phyloP scores from a whole-genome alignment of 352 stramenopile genomes.

The Globisporangium takayamanum region DNA sequence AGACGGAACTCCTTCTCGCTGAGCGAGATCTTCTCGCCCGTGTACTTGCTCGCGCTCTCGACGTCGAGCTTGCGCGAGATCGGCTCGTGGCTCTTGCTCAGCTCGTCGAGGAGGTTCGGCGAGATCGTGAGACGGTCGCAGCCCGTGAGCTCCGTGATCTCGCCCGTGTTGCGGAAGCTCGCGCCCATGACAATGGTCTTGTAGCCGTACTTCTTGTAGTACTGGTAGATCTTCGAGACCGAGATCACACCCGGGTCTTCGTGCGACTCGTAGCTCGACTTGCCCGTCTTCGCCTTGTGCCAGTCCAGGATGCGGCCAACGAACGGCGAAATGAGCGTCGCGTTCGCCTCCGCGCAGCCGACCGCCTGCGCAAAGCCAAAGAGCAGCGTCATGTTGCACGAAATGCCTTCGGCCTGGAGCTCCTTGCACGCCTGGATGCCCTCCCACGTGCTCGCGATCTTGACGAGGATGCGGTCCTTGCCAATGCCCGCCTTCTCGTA shows the following conservation, averaged over 20 bases:
- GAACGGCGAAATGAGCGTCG: slow-evolving; percentile 95
- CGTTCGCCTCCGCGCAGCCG: slow-evolving; percentile 91
- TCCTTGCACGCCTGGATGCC: slow-evolving; percentile 95
- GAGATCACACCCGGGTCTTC: slow-evolving; percentile 97
- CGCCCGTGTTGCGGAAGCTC: slow-evolving; percentile 94
- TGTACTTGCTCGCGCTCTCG: slow-evolving; percentile 70
- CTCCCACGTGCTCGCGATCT: slow-evolving; percentile 98
- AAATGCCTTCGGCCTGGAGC: slow-evolving; percentile 96
- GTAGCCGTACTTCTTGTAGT: slow-evolving; percentile 98
- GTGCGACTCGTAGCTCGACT: slow-evolving; percentile 88
- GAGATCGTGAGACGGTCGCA: slow-evolving; percentile 98
- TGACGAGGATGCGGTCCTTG: slow-evolving; percentile 97
- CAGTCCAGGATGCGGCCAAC: slow-evolving; percentile 97
- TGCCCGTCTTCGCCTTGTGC: slow-evolving; percentile 93
- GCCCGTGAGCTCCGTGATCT: slow-evolving; percentile 96
- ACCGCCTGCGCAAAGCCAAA: slow-evolving; percentile 98
- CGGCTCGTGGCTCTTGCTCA: slow-evolving; percentile 70
- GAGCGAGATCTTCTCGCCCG: slow-evolving; percentile 73
- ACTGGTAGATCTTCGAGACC: slow-evolving; percentile 96
- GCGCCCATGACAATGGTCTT: slow-evolving; percentile 95
- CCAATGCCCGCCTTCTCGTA: slow-evolving; percentile 94
- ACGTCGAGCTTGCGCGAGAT: slow-evolving; percentile 83
- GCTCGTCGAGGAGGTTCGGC: slow-evolving; percentile 90
- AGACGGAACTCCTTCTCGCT: slow-evolving; percentile 96
- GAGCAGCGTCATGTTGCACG: slow-evolving; percentile 98